Percentiles rank a stretch among this genome's conserved stretches.
phyloP scores from a whole-genome alignment of 2,329 filamentous ascomycete species.

The Pseudogymnoascus sp. region DNA sequence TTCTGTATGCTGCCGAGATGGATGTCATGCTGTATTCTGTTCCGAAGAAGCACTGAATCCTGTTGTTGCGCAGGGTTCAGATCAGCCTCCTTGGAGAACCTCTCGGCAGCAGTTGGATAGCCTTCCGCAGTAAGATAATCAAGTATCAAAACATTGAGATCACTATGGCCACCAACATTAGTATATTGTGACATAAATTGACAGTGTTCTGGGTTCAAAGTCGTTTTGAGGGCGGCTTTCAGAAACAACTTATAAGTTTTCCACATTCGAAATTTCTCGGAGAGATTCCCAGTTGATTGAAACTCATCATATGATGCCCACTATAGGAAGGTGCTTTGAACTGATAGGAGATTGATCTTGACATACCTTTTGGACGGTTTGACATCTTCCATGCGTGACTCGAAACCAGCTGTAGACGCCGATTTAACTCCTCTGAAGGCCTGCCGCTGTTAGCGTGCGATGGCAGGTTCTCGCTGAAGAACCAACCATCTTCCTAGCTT shows the following conservation, averaged over 20 bases:
- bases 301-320: slow-evolving; percentile 63
- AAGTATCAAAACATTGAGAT: slow-evolving; percentile 91
- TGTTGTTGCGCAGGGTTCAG: slow-evolving; percentile 66
- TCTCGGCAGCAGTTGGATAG: slow-evolving; percentile 84
- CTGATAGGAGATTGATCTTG: slow-evolving; percentile 13
- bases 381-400: slow-evolving; percentile 73
- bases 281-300: slow-evolving; percentile 99
- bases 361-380: slow-evolving; percentile 86
- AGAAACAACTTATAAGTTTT: slow-evolving; percentile 78
- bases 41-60: slow-evolving; percentile 66
- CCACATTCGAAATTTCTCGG: slow-evolving; percentile 81
- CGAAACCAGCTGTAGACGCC: slow-evolving; percentile 67
- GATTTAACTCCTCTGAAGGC: slow-evolving; percentile 42
- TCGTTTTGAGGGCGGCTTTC: slow-evolving; percentile 33
- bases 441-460: slow-evolving; percentile 15
- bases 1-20: slow-evolving; percentile 77
- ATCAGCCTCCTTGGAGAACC: slow-evolving; percentile 91
- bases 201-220: neutral
- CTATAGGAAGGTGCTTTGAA: slow-evolving; percentile 18
- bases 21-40: slow-evolving; percentile 78
- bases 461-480: slow-evolving; percentile 10
- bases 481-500: slow-evolving; percentile 9
- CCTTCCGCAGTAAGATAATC: slow-evolving; percentile 96
- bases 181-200: neutral
- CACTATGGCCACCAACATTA: slow-evolving; percentile 45